These are phyloP conservation scores for Phytopythium litorale DNA, from an alignment of 352 stramenopile genomes.

Conservation along the genomic window DNA sequence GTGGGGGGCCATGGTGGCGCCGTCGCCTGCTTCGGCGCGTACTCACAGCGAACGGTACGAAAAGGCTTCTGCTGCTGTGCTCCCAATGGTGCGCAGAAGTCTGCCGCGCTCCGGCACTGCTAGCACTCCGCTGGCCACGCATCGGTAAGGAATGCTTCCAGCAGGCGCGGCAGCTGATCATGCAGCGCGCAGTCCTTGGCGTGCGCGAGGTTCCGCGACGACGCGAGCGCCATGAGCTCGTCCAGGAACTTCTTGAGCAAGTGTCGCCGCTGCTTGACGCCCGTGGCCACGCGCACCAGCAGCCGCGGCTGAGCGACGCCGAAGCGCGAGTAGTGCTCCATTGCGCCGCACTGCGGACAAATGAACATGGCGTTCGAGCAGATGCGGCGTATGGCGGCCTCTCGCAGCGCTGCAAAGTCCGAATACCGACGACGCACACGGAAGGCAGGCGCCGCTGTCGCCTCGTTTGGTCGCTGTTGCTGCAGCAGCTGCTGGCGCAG, in stretches of 20 bases:
- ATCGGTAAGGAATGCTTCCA: conserved; percentile 26
- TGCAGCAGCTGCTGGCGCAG: not conserved
- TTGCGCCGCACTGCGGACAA: conserved; percentile 44
- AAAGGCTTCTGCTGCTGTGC: not conserved
- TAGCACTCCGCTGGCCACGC: not conserved
- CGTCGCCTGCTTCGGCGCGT: not conserved
- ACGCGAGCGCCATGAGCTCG: conserved; percentile 32
- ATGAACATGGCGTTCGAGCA: conserved; percentile 41
- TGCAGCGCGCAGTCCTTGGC: conserved; percentile 23
- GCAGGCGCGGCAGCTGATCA: conserved; percentile 25
- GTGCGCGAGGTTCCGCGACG: conserved; percentile 15
- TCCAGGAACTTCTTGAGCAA: conserved; percentile 36
- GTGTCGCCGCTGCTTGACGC: conserved; percentile 31
- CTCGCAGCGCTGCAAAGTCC: conserved; percentile 22
- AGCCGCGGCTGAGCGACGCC: conserved; percentile 29
- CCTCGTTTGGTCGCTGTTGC: not conserved
- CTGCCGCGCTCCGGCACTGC: not conserved
- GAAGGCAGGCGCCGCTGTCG: conserved; percentile 5
- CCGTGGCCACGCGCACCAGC: conserved; percentile 25
- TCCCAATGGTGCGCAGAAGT: not conserved
- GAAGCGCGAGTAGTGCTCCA: conserved; percentile 41
- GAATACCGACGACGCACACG: conserved; percentile 22
- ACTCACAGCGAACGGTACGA: not conserved
- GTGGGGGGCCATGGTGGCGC: too few species aligned
- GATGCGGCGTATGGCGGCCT: conserved; percentile 18